phyloP scores from a whole-genome alignment of 1,139 yeast genomes.

The Arxiozyma bovina region DNA sequence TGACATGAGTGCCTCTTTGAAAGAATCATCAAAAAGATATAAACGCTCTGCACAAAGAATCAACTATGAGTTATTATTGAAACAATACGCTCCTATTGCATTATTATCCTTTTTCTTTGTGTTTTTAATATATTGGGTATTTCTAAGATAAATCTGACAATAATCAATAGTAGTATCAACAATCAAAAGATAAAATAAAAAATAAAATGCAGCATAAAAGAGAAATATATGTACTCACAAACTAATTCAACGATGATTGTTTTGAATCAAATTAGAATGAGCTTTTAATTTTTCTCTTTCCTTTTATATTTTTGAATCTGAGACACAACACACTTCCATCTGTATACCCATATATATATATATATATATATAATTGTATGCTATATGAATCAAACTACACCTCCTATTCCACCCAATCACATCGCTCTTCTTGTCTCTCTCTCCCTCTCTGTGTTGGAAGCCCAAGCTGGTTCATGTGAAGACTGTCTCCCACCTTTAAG shows the following conservation, averaged over 20 bases:
- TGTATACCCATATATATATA: too few relatives aligned
- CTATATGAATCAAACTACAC: background rate
- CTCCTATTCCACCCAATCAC: too few relatives aligned
- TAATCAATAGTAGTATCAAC: too few relatives aligned
- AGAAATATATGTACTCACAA: background rate
- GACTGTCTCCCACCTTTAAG: too few relatives aligned
- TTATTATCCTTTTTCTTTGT: conserved; percentile 65
- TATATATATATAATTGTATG: background rate
- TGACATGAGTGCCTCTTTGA: conserved; percentile 72
- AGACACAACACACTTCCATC: background rate
- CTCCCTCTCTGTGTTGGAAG: too few relatives aligned
- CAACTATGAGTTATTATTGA: conserved; percentile 77
- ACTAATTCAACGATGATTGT: background rate
- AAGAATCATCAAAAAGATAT: conserved; percentile 80
- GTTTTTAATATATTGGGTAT: conserved; percentile 76
- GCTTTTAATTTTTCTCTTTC: background rate
- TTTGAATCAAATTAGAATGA: background rate
- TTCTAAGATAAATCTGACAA: conserved; percentile 38
- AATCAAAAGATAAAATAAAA: background rate
- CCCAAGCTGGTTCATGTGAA: too few relatives aligned
- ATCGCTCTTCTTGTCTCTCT: too few relatives aligned
- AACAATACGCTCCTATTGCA: conserved; percentile 82
- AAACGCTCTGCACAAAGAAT: conserved; percentile 84
- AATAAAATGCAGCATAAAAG: background rate
- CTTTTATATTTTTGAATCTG: background rate